Conservation (phyloP, 257 asterid species). For the Solanum ossicruentum region DNA sequence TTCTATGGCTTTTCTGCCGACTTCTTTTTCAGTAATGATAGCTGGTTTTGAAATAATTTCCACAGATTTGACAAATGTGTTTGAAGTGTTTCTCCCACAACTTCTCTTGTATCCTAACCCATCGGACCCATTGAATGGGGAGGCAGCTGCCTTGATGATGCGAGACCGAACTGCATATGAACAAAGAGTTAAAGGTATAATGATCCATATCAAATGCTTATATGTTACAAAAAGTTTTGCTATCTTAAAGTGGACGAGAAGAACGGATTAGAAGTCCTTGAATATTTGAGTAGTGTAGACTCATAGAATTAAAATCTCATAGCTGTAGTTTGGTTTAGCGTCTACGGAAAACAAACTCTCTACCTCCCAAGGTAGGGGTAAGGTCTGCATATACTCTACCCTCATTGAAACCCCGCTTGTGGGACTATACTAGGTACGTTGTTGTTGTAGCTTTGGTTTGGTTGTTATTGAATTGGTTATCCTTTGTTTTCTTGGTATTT, state of each 20-base stretch:
- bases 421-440: not conserved
- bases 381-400: not conserved
- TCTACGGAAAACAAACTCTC: not conserved
- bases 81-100: constrained; percentile 92
- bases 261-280: not conserved
- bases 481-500: not conserved
- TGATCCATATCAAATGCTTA: not conserved
- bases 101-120: constrained; percentile 93
- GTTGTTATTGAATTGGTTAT: not conserved
- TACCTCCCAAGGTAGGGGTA: not conserved
- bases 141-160: constrained; percentile 91
- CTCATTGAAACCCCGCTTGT: not conserved
- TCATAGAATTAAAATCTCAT: not conserved
- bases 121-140: constrained; percentile 88
- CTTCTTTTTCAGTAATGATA: not conserved
- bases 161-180: constrained; percentile 76
- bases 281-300: not conserved
- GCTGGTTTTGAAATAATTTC: not conserved
- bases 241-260: not conserved
- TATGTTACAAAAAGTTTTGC: not conserved
- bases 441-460: not conserved
- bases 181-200: constrained; percentile 78
- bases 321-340: not conserved
- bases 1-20: not conserved
- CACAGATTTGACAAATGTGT: constrained; percentile 79